A percentile compares a stretch with the other conserved stretches of the same genome.
Evolutionary conservation across 495 filamentous ascomycete genomes (phyloP).

Genomic region (Aspergillus ellipticus): DNA sequence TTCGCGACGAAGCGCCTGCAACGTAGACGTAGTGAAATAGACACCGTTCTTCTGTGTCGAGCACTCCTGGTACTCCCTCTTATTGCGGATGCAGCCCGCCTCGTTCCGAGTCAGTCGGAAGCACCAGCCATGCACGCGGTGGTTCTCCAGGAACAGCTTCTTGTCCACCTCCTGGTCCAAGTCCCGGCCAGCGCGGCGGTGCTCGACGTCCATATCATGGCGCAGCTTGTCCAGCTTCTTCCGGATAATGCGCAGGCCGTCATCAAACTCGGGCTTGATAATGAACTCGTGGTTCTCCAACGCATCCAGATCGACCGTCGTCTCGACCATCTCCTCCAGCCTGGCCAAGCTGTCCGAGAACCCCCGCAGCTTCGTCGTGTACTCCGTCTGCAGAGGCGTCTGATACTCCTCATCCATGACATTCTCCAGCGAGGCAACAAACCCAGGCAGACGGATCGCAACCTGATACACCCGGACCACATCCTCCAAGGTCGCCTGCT

Average conservation of each 20-base stretch:
- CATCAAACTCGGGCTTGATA: slow-evolving; percentile 98
- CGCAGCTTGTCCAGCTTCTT: slow-evolving; percentile 85
- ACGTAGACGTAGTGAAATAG: slow-evolving; percentile 88
- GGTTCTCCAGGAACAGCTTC: slow-evolving; percentile 97
- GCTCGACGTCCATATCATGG: slow-evolving; percentile 80
- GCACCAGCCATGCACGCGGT: slow-evolving; percentile 93
- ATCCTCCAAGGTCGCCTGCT: slow-evolving; percentile 87
- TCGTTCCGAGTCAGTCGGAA: slow-evolving; percentile 91
- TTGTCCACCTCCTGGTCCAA: slow-evolving; percentile 94
- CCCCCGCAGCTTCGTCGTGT: slow-evolving; percentile 75
- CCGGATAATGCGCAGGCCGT: slow-evolving; percentile 78
- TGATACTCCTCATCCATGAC: slow-evolving; percentile 95
- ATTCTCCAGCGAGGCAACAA: slow-evolving; percentile 82
- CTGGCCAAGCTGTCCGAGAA: slow-evolving; percentile 77
- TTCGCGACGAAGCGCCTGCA: slow-evolving; percentile 81
- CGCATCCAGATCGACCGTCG: slow-evolving; percentile 93
- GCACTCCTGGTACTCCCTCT: slow-evolving; percentile 85
- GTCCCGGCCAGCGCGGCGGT: slow-evolving; percentile 69
- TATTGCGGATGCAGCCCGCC: slow-evolving; percentile 88
- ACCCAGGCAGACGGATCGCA: slow-evolving; percentile 82
- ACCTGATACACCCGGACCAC: slow-evolving; percentile 95
- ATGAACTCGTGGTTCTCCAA: slow-evolving; percentile 97
- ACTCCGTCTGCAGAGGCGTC: slow-evolving; percentile 80
- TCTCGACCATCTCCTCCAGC: slow-evolving; percentile 97
- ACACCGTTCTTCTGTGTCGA: slow-evolving; percentile 99